A percentile compares a stretch with the other conserved stretches of the same genome.
Conservation (phyloP, 1,139 yeast species). For the Saccharomyces hybrid region DNA sequence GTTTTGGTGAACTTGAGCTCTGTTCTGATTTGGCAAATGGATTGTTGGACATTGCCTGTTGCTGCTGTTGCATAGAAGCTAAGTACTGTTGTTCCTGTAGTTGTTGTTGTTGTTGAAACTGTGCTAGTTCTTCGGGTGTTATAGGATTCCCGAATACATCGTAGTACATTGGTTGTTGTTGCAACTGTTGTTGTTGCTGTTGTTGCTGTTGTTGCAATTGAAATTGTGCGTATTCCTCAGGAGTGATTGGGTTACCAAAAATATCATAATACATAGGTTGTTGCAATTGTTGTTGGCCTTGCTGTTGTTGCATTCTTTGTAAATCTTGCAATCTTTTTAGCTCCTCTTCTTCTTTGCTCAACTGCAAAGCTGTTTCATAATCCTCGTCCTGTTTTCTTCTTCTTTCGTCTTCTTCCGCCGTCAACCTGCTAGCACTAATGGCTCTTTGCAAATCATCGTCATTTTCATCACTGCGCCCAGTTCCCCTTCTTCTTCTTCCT, state of each 20-base stretch:
- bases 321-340: conserved; percentile 46
- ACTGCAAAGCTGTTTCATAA: conserved; percentile 68
- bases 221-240: conserved; percentile 33
- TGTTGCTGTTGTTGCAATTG: conserved; percentile 34
- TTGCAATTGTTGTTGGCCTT: conserved; percentile 36
- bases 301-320: conserved; percentile 44
- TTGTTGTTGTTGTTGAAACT: conserved; percentile 21
- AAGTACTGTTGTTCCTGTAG: conserved; percentile 27
- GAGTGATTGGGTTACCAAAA: conserved; percentile 70
- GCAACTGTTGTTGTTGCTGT: conserved; percentile 24
- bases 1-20: conserved; percentile 29
- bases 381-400: conserved; percentile 53
- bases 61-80: conserved; percentile 31
- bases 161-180: conserved; percentile 11
- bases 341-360: conserved; percentile 84
- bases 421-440: conserved; percentile 66
- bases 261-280: conserved; percentile 46
- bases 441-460: conserved; percentile 84
- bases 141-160: not conserved
- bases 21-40: conserved; percentile 6
- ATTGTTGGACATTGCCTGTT: not conserved
- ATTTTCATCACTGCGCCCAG: conserved; percentile 30
- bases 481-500: conserved; percentile 29
- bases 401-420: conserved; percentile 81
- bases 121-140: conserved; percentile 13